Evolutionary conservation across 108 stramenopile genomes (phyloP), one percentile per base, ranked within the genome.

Genomic region (Epithemia pelagica): DNA sequence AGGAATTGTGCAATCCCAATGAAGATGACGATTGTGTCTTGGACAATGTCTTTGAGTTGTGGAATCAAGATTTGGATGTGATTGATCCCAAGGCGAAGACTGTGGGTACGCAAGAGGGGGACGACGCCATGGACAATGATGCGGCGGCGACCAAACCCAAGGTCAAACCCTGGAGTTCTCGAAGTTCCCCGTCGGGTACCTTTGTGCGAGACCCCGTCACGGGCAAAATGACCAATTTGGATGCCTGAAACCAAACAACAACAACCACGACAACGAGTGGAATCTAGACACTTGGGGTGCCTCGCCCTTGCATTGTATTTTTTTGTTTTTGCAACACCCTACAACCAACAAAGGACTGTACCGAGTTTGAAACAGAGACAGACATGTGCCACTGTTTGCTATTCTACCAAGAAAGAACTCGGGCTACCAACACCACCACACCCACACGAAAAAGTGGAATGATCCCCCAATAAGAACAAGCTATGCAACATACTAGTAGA

Each of bases 151-250:
- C 52, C 33, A 52, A 26, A 30, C 54, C 32, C 28, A 72, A 74
- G 59, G 62, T 70, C 69, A 61, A 76, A 73, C 90, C 90, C 53
- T 92, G 90, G 90, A 74, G 79, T 29, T 87, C 86, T 0, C 62
- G 90, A 62, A 82, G 84, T 19, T 89, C 87, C 25, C 73, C 73
- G 19, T 85, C 84, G 23, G 90, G 90, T 32, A 92, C 90, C 15
- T 92, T 65, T 64, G 86, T 87, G 1, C 71, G 87, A 54, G 84
- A 92, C 77, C 90, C 90, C 19, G 67, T 66, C 54, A 92, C 90
- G 19, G 87, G 90, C 18, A 70, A 87, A 75, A 76, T 92, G 80
- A 53, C 58, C 62, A 92, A 89, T 55, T 87, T 92, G 57, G 90
- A 89, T 67, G 80, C 82, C 52, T 83, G 71, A 66, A 23, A 46